Evolutionary conservation across 257 asterid species (phyloP).

Genomic region (Jasminum sambac): DNA sequence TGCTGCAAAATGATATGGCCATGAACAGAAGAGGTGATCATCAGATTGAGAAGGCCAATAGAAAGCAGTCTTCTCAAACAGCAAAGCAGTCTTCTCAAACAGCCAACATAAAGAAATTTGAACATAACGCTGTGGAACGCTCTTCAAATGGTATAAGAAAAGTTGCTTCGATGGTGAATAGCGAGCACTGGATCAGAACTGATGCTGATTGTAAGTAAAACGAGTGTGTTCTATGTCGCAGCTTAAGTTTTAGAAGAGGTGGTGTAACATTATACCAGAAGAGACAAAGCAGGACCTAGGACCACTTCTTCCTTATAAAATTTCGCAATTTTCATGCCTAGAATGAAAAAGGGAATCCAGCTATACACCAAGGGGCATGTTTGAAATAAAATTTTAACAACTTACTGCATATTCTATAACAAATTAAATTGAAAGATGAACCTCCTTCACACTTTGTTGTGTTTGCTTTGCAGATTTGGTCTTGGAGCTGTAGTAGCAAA

Average conservation of each 20-base stretch:
- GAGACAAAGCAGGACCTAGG: background rate
- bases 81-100: constrained; percentile 9
- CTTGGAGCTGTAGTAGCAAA: constrained; percentile 37
- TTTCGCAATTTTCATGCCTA: background rate
- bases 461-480: constrained; percentile 34
- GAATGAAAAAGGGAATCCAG: background rate
- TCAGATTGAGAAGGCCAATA: background rate
- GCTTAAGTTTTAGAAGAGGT: background rate
- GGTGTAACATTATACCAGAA: background rate
- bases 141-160: constrained; percentile 5
- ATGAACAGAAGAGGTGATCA: background rate
- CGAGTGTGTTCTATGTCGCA: background rate
- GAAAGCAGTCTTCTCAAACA: background rate
- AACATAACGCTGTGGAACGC: constrained; percentile 9
- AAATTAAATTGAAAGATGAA: background rate
- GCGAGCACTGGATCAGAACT: constrained; percentile 46
- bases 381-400: background rate
- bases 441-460: background rate
- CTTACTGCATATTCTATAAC: background rate
- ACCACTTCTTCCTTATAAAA: background rate
- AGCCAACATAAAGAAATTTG: constrained; percentile 18
- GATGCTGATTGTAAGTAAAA: constrained; percentile 43
- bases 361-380: background rate
- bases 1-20: constrained; percentile 7
- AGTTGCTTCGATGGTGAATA: constrained; percentile 4